These are phyloP conservation scores for Glycine latifolia DNA, from an alignment of 306 rosid genomes.

Conservation along the genomic window DNA sequence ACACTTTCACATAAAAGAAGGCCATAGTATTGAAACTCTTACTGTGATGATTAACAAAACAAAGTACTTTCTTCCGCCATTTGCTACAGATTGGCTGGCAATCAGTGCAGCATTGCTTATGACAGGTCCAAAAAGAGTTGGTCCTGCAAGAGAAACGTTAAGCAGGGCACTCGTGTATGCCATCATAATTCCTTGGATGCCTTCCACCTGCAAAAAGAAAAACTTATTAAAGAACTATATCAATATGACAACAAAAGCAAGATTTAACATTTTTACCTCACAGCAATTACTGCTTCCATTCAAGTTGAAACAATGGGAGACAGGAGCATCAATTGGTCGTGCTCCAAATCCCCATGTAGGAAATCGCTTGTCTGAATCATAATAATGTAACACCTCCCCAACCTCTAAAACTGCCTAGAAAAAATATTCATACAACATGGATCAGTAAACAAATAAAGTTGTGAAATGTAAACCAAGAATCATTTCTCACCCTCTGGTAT, in stretches of 20 bases:
- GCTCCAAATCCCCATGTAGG: constrained; percentile 99
- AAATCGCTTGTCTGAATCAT: constrained; percentile 90
- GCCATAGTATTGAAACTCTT: constrained; percentile 35
- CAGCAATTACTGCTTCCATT: constrained; percentile 92
- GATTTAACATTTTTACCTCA: constrained; percentile 69
- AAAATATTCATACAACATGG: constrained; percentile 37
- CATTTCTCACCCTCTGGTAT: constrained; percentile 89
- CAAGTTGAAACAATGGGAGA: constrained; percentile 97
- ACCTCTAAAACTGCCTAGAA: constrained; percentile 92
- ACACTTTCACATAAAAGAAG: too few relatives aligned
- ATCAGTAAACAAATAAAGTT: constrained; percentile 32
- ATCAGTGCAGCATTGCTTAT: constrained; percentile 85
- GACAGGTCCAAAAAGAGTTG: constrained; percentile 99
- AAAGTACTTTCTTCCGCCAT: constrained; percentile 83
- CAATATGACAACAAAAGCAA: constrained; percentile 47
- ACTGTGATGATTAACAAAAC: constrained; percentile 95
- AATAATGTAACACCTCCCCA: constrained; percentile 92
- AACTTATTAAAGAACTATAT: constrained; percentile 34
- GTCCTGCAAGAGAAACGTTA: constrained; percentile 99
- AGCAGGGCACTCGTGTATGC: constrained; percentile 95
- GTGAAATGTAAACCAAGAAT: constrained; percentile 39
- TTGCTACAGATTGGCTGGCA: constrained; percentile 93
- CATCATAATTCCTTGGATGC: constrained; percentile 95
- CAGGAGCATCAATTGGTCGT: constrained; percentile 99
- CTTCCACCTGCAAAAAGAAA: constrained; percentile 84